Percentiles rank a stretch among this genome's conserved stretches.
These are phyloP conservation scores for Entoloma clypeatum DNA, from an alignment of 1,284 basidiomycete species.

Conservation along the genomic window DNA sequence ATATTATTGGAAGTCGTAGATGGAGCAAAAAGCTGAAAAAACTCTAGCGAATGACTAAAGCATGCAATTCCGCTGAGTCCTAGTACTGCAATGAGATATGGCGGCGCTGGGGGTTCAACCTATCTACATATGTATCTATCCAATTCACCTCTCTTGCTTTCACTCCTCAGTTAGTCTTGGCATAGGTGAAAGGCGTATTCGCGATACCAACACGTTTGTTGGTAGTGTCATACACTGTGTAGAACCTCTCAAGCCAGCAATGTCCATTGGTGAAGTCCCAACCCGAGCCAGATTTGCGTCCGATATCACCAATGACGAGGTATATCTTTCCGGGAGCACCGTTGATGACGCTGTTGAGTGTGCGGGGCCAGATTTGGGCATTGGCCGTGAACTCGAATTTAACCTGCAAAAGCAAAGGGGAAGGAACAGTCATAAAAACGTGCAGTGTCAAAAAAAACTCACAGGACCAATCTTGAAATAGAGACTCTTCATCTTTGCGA, in stretches of 20 bases:
- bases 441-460: conserved; percentile 10
- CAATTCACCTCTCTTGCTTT: too few species aligned
- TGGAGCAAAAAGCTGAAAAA: too few species aligned
- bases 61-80: too few species aligned
- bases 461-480: conserved; percentile 51
- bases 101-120: too few species aligned
- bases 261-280: conserved; percentile 53
- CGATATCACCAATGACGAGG: conserved; percentile 44
- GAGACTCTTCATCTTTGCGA: conserved; percentile 47
- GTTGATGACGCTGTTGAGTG: conserved; percentile 48
- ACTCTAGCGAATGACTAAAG: too few species aligned
- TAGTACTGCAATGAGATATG: too few species aligned
- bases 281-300: conserved; percentile 37
- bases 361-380: conserved; percentile 59
- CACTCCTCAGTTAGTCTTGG: conserved; percentile 62
- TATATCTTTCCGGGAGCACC: conserved; percentile 44
- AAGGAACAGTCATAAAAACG: not conserved
- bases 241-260: conserved; percentile 63
- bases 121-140: too few species aligned
- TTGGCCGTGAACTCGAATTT: conserved; percentile 52
- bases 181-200: conserved; percentile 48
- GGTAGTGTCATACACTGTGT: conserved; percentile 59
- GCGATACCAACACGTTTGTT: conserved; percentile 57
- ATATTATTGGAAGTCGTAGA: too few species aligned
- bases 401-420: too few species aligned